These are phyloP conservation scores for Powellomyces hirtus DNA, from an alignment of 192 early-diverging fungal species.

Conservation along the genomic window DNA sequence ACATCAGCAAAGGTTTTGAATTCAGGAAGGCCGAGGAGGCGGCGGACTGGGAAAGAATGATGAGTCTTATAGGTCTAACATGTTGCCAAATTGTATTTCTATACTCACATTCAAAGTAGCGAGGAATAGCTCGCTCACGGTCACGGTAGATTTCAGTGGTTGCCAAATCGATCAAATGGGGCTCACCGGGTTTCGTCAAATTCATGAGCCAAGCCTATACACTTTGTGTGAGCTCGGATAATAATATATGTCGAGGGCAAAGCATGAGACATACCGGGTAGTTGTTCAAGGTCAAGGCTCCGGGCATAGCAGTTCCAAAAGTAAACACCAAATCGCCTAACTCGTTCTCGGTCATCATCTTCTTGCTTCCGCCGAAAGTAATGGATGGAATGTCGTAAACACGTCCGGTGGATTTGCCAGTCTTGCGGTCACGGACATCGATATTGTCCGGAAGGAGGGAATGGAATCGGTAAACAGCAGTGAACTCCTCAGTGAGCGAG, in stretches of 20 bases:
- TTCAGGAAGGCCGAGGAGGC: slow-evolving; percentile 1
- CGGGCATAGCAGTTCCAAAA: slow-evolving; percentile 29
- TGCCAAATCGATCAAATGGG: too few species aligned
- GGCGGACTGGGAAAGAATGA: slow-evolving; percentile 20
- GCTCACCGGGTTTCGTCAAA: too few species aligned
- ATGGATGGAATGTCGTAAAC: slow-evolving; percentile 11
- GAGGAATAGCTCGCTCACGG: slow-evolving; percentile 32
- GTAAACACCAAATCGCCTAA: slow-evolving; percentile 23
- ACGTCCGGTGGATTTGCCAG: slow-evolving; percentile 5
- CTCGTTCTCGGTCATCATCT: slow-evolving; percentile 9
- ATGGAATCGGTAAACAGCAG: slow-evolving; percentile 34
- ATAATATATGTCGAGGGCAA: too few species aligned
- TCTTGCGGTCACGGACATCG: slow-evolving; percentile 15
- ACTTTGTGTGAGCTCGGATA: too few species aligned
- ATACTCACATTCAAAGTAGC: slow-evolving; percentile 19
- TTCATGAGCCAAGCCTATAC: too few species aligned
- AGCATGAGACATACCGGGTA: slow-evolving; percentile 28
- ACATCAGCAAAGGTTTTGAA: slow-evolving; percentile 23
- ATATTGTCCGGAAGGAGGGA: slow-evolving; percentile 34
- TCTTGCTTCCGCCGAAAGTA: slow-evolving; percentile 16
- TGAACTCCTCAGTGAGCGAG: slow-evolving; percentile 34
- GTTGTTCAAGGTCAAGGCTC: slow-evolving; percentile 37
- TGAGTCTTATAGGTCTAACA: too few species aligned
- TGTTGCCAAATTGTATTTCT: not conserved
- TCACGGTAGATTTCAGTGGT: slow-evolving; percentile 39